A percentile compares a stretch with the other conserved stretches of the same genome.
Conservation (phyloP, 495 filamentous ascomycete genomes). For the Tricharina praecox region DNA sequence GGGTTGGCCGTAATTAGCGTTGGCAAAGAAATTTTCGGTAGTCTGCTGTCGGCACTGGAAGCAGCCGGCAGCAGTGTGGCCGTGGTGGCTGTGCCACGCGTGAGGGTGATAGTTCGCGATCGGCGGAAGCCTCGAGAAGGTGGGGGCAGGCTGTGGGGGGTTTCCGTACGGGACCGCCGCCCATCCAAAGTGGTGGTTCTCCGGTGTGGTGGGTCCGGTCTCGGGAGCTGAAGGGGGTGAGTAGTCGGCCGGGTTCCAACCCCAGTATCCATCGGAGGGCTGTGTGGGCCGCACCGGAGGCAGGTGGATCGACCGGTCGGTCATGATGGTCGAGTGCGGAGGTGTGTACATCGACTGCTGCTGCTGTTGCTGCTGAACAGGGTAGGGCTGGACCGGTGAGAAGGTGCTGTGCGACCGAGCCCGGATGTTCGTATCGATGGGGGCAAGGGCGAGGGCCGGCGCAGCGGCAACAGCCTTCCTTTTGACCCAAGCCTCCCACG, state of each 20-base stretch:
- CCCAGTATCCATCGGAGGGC: conserved; percentile 4
- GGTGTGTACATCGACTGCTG: conserved; percentile 13
- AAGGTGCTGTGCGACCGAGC: conserved; percentile 32
- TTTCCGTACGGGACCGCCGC: conserved; percentile 30
- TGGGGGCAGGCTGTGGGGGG: conserved; percentile 28
- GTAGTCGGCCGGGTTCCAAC: conserved; percentile 30
- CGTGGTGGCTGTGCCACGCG: conserved; percentile 41
- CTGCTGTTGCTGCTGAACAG: conserved; percentile 13
- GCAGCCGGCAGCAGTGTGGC: conserved; percentile 52
- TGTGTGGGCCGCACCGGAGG: conserved; percentile 32
- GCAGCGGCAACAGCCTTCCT: conserved; percentile 41
- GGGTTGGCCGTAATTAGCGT: conserved; percentile 41
- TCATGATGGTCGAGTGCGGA: conserved; percentile 15
- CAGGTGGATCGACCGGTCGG: conserved; percentile 31
- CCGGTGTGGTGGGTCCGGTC: conserved; percentile 47
- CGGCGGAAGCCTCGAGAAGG: conserved; percentile 29
- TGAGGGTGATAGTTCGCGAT: conserved; percentile 38
- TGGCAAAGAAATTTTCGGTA: conserved; percentile 43
- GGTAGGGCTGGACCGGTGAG: conserved; percentile 9
- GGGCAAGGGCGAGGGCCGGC: conserved; percentile 43
- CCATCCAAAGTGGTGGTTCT: conserved; percentile 29
- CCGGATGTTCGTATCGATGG: conserved; percentile 51
- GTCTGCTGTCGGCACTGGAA: conserved; percentile 46
- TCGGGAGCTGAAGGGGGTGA: conserved; percentile 54
- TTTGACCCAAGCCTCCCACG: conserved; percentile 66